Conservation (phyloP, 2,329 filamentous ascomycete genomes). For the Plenodomus lindquistii region DNA sequence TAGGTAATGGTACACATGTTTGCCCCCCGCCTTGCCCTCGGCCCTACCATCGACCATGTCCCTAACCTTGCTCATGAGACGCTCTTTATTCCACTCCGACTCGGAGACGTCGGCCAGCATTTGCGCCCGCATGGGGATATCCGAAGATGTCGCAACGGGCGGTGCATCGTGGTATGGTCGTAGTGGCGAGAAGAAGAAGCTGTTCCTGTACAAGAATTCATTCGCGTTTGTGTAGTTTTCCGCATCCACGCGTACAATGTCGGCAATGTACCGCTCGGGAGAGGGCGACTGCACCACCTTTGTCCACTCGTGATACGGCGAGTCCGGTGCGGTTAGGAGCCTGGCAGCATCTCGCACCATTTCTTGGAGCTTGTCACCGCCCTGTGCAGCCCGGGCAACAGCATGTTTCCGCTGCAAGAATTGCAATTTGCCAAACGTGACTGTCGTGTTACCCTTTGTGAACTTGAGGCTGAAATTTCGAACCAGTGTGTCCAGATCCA, state of each 20-base stretch:
- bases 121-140: slow-evolving; percentile 24
- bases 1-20: slow-evolving; percentile 41
- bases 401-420: slow-evolving; percentile 76
- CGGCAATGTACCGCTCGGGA: slow-evolving; percentile 53
- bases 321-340: slow-evolving; percentile 34
- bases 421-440: slow-evolving; percentile 77
- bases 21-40: slow-evolving; percentile 28
- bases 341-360: slow-evolving; percentile 41
- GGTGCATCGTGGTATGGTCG: slow-evolving; percentile 14
- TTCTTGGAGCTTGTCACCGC: slow-evolving; percentile 47
- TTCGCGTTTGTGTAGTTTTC: slow-evolving; percentile 61
- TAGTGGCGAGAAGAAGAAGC: slow-evolving; percentile 59
- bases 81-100: slow-evolving; percentile 30
- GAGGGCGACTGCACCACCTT: slow-evolving; percentile 21
- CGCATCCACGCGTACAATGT: slow-evolving; percentile 58
- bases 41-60: slow-evolving; percentile 33
- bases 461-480: slow-evolving; percentile 82
- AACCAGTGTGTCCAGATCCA: slow-evolving; percentile 72
- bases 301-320: slow-evolving; percentile 31
- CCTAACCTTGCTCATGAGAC: slow-evolving; percentile 26
- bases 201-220: slow-evolving; percentile 60
- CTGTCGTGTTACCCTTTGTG: slow-evolving; percentile 85
- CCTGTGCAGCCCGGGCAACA: slow-evolving; percentile 51
- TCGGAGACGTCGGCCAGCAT: slow-evolving; percentile 18
- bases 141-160: slow-evolving; percentile 10